Base-by-base conservation (phyloP, 192 early-diverging fungal species). In the Gamsiella multidivaricata region DNA sequence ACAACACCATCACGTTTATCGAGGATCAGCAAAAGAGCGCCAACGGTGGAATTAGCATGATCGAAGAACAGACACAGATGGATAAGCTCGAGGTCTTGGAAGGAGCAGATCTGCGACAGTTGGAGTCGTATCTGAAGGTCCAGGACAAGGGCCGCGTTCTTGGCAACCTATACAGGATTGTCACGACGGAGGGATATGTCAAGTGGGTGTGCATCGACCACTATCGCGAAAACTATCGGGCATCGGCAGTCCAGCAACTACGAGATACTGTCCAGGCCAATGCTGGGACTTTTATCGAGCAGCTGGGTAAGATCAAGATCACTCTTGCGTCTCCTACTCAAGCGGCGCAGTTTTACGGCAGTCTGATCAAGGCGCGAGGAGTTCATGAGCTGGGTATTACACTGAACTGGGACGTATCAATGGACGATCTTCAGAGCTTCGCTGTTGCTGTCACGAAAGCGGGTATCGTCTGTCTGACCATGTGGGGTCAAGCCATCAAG, bases 131-230 rank as follows among this genome's bases (percentile, higher is more conserved):
- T 29, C 46, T 69, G 2, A 37, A 22, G 6, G 46, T 59, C 36
- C 22, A 25, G 1, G 56, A 69, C 23, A 18, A 15, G 10, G 56
- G 32, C 5, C 43, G 37, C 20, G 33, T 34, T 36, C 56, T 69
- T 25, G 56, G 66, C 0, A 69, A 69, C 22, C 26, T 69, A 8
- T 69, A 52, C 42, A 23, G 66, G 0, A 69, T 69, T 7, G 56
- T 59, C 15, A 69, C 66, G 3, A 11, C 3, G 0, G 45, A 57
- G 12, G 66, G 66, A 2, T 45, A 69, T 2, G 66, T 69, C 25
- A 69, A 69, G 46, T 69, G 66, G 66, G 66, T 69, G 1, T 69
- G 66, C 41, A 47, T 3, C 28, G 37, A 69, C 3, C 66, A 69
- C n/a, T 69, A 69, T 37, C 36, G 47, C 25, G 33, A 47, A 18